Evolutionary conservation across 257 asterid genomes (phyloP).

Genomic region (Petunia axillaris): DNA sequence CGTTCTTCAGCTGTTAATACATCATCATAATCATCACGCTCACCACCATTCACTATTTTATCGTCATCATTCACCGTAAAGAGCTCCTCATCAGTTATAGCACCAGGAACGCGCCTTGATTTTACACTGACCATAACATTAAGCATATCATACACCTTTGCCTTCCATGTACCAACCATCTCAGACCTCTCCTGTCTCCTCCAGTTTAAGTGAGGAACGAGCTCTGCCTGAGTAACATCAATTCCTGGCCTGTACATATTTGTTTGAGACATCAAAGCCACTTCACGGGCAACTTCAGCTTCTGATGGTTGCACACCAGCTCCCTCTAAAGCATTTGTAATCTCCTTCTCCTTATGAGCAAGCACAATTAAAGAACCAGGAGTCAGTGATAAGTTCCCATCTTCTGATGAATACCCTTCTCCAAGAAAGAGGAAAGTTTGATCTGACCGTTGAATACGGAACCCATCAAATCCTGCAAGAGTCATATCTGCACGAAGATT

Average conservation of each 20-base stretch:
- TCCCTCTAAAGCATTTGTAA: constrained; percentile 94
- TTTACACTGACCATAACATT: constrained; percentile 95
- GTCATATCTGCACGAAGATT: constrained; percentile 99
- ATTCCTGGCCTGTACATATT: constrained; percentile 99
- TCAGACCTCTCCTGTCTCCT: constrained; percentile 96
- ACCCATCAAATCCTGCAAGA: constrained; percentile 97
- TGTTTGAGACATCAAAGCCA: constrained; percentile 97
- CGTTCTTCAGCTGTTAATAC: constrained; percentile 96
- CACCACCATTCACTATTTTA: constrained; percentile 59
- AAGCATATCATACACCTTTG: constrained; percentile 94
- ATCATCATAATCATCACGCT: constrained; percentile 71
- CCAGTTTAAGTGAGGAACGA: constrained; percentile 91
- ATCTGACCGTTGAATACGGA: constrained; percentile 95
- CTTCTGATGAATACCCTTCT: constrained; percentile 75
- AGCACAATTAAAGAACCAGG: constrained; percentile 96
- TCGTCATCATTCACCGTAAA: constrained; percentile 85
- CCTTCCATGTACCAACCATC: constrained; percentile 95
- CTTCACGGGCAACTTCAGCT: constrained; percentile 97
- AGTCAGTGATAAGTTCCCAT: constrained; percentile 68
- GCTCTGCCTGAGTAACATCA: constrained; percentile 98
- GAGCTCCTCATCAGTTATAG: constrained; percentile 97
- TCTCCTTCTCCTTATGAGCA: constrained; percentile 92
- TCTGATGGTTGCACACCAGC: constrained; percentile 96
- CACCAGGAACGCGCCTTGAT: constrained; percentile 99
- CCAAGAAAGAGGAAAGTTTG: constrained; percentile 97